Evolutionary conservation across 164 flowering plant genomes (phyloP).

Genomic region (Sedum album): DNA sequence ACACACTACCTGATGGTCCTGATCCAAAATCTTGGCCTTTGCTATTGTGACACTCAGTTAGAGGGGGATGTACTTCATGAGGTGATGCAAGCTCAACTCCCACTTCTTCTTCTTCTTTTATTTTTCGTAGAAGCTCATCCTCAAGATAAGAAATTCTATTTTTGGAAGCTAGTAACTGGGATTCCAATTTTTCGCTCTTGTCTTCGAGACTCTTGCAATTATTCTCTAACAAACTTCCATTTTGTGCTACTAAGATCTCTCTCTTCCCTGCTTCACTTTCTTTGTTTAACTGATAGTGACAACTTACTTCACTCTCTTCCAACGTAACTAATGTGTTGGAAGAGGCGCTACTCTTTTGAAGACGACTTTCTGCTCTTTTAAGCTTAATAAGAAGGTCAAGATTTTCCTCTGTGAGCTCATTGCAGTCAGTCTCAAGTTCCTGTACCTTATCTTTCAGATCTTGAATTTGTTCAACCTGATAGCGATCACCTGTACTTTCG

Average conservation of each 20-base stretch:
- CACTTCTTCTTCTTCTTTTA: constrained; percentile 18
- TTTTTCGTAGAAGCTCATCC: constrained; percentile 19
- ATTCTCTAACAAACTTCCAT: constrained; percentile 5
- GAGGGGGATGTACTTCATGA: constrained; percentile 12
- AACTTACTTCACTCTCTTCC: constrained; percentile 1
- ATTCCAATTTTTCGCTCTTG: constrained; percentile 30
- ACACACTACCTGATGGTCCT: neutral
- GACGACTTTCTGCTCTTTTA: constrained; percentile 28
- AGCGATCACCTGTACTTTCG: constrained; percentile 8
- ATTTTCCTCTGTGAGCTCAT: constrained; percentile 56
- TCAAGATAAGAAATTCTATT: constrained; percentile 30
- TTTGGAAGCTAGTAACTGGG: constrained; percentile 30
- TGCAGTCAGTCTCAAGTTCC: constrained; percentile 58
- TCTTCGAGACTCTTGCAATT: constrained; percentile 21
- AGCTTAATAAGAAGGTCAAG: constrained; percentile 42
- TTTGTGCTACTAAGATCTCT: neutral
- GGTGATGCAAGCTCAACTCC: constrained; percentile 20
- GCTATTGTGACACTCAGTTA: neutral
- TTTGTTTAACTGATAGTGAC: constrained; percentile 15
- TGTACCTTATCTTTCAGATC: constrained; percentile 35
- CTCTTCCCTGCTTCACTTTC: constrained; percentile 2
- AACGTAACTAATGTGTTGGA: constrained; percentile 13
- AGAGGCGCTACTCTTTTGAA: constrained; percentile 8
- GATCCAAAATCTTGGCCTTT: neutral
- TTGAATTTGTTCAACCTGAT: constrained; percentile 26